Conservation (phyloP, 106 monocot species). For the Phalaenopsis aphrodite region DNA sequence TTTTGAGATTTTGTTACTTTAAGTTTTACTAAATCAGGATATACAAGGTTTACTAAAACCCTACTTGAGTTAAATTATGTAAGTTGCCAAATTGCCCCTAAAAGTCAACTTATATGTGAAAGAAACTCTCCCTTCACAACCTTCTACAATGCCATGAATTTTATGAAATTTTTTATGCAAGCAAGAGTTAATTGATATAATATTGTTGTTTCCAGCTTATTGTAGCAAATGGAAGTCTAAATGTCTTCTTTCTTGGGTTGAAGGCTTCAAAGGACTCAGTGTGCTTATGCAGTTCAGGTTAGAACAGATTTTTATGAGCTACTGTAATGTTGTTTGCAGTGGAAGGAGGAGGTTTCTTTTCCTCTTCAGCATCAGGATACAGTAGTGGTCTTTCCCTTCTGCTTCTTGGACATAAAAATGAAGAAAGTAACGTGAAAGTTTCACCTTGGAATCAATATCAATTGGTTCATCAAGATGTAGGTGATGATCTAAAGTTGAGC, state of each 20-base stretch:
- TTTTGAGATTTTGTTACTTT: too few species aligned
- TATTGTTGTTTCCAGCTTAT: not conserved
- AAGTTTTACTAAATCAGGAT: too few species aligned
- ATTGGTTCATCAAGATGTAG: constrained; percentile 52
- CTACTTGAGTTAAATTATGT: too few species aligned
- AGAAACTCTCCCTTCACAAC: too few species aligned
- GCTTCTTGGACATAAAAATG: constrained; percentile 55
- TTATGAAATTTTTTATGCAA: too few species aligned
- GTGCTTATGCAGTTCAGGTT: not conserved
- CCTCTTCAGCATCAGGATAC: constrained; percentile 91
- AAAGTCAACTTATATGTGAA: not conserved
- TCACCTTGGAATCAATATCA: constrained; percentile 80
- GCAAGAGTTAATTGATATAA: too few species aligned
- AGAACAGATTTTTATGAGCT: constrained; percentile 20
- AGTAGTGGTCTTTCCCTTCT: constrained; percentile 73
- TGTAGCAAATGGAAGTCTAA: not conserved
- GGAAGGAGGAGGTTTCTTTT: constrained; percentile 97
- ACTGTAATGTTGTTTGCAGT: constrained; percentile 72
- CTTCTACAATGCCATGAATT: too few species aligned
- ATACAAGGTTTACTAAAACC: too few species aligned
- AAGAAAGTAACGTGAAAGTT: constrained; percentile 69
- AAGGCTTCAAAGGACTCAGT: not conserved
- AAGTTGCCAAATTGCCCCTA: too few species aligned
- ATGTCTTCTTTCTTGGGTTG: not conserved
- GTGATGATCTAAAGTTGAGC: constrained; percentile 27